Base-by-base conservation (phyloP, 352 stramenopile genomes). In the Globisporangium sylvaticum region DNA sequence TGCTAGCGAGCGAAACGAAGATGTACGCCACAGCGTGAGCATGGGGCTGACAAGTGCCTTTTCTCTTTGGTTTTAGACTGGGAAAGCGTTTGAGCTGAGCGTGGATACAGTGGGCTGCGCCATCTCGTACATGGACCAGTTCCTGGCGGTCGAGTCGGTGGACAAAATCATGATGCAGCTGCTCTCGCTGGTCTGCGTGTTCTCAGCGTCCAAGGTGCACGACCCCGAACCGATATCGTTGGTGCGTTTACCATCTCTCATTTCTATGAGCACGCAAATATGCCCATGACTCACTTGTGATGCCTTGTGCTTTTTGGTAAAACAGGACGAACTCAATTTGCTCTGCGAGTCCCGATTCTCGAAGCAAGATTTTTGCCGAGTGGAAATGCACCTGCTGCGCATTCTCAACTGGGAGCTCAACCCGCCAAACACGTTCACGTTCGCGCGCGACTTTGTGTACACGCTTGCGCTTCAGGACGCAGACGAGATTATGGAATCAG, bases 311-410 rank as follows among this genome's bases (percentile, higher is more conserved):
- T 9, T 27, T 27, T 50, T 31, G 22, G 7, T 4, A 29, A 0
- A 20, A 25, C 31, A 68, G 65, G 83, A 90, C 59, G 83, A 94
- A 64, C 89, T 92, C 72, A 73, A 79, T 20, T 72, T 91, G 57
- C 82, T 94, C 56, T 94, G 81, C 57, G 81, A 91, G 53, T 72
- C 78, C 72, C 90, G 89, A 68, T 94, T 92, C 65, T 80, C 81
- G 12, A 75, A 75, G 5, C 62, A 72, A 1, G 76, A 94, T 61
- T 91, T 94, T 66, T 58, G 81, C 6, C 70, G 77, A 20, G 71
- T 87, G 37, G 85, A 94, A 62, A 68, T 67, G 62, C 74, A 87
- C 46, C 67, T 94, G 46, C 73, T 90, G 10, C 68, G 78, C 10
- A 71, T 87, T 31, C 57, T 91, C 8, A 44, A 75, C 58, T 94